Evolutionary conservation across 2,329 filamentous ascomycete genomes (phyloP).

Genomic region (Arthrobotrys iridis): DNA sequence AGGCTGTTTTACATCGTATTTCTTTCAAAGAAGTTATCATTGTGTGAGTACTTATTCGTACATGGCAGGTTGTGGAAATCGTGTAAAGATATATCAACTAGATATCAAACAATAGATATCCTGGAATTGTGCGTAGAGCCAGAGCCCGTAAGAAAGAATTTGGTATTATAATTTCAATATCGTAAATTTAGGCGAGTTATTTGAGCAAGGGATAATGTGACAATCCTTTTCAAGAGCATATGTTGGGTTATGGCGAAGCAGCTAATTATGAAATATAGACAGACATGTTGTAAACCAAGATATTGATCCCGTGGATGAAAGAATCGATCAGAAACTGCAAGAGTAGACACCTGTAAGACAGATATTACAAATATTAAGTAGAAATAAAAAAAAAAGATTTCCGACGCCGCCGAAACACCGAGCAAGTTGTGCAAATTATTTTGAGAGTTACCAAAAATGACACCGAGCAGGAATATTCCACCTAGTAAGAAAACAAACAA

Average conservation of each 20-base stretch:
- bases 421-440: neutral
- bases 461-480: neutral
- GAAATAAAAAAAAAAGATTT: neutral
- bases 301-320: no score
- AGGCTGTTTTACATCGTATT: neutral
- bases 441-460: neutral
- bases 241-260: neutral
- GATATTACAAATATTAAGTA: neutral
- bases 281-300: no score
- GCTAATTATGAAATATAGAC: constrained; percentile 3
- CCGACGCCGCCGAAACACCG: constrained; percentile 36
- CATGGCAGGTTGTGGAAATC: neutral
- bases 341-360: neutral
- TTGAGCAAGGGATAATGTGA: no score
- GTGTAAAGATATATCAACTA: no score
- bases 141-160: no score
- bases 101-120: no score
- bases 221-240: neutral
- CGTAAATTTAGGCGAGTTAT: no score
- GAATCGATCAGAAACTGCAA: no score
- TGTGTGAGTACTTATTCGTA: neutral
- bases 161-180: no score
- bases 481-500: neutral
- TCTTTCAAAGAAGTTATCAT: neutral
- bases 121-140: no score